phyloP scores from a whole-genome alignment of 495 filamentous ascomycete genomes.

The Penicillium angulare region DNA sequence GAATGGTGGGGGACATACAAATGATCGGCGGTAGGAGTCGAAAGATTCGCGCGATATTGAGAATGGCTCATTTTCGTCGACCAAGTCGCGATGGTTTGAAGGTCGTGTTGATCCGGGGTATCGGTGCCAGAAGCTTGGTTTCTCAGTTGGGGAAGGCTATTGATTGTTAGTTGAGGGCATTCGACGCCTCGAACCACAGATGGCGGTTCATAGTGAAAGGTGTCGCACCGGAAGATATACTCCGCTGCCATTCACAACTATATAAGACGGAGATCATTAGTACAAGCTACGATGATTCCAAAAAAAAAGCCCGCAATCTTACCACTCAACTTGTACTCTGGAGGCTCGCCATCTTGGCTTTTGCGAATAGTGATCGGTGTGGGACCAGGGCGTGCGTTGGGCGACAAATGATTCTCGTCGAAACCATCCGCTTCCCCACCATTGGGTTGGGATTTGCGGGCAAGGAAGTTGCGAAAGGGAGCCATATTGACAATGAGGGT shows the following conservation, averaged over 20 bases:
- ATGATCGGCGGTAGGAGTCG: conserved; percentile 94
- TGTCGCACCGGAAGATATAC: conserved; percentile 85
- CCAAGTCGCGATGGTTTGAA: conserved; percentile 66
- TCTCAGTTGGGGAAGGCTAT: conserved; percentile 88
- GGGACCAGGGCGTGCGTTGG: conserved; percentile 29
- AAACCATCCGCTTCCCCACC: conserved; percentile 39
- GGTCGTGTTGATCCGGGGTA: conserved; percentile 65
- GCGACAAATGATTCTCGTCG: conserved; percentile 52
- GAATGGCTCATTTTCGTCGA: conserved; percentile 87
- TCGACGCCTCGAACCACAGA: conserved; percentile 1
- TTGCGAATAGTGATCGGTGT: conserved; percentile 60
- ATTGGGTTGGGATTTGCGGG: conserved; percentile 54
- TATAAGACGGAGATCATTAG: not conserved
- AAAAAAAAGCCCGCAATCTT: conserved; percentile 26
- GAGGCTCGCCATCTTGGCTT: conserved; percentile 55
- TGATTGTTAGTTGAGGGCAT: conserved; percentile 14
- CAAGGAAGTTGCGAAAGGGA: conserved; percentile 73
- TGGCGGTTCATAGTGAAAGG: not conserved
- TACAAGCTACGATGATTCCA: too few relatives aligned
- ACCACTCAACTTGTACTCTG: conserved; percentile 84
- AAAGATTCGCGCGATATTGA: conserved; percentile 97
- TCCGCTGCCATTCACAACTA: conserved; percentile 95
- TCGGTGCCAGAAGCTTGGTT: conserved; percentile 78
- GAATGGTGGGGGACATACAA: conserved; percentile 73
- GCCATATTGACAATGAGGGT: conserved; percentile 52